Evolutionary conservation across 2,329 filamentous ascomycete genomes (phyloP).

Genomic region (Aaosphaeria arxii): DNA sequence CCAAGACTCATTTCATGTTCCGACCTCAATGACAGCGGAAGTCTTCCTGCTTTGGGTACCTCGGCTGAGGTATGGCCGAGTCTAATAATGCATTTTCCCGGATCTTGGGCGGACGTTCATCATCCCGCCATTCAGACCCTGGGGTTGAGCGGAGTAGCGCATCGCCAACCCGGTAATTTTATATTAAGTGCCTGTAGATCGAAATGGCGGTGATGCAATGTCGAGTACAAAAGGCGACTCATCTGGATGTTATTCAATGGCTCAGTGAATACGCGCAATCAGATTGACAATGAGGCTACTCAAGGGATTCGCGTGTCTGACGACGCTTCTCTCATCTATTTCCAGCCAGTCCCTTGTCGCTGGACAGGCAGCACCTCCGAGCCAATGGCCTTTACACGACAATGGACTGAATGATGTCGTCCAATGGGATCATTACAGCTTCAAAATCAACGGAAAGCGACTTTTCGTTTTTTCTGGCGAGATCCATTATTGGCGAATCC

Average conservation of each 20-base stretch:
- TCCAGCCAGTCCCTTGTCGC: slow-evolving; percentile 3
- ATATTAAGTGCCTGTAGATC: too few species aligned
- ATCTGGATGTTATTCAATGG: neutral
- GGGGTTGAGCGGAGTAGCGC: slow-evolving; percentile 1
- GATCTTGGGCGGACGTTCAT: slow-evolving; percentile 1
- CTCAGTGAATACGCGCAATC: neutral
- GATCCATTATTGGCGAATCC: slow-evolving; percentile 53
- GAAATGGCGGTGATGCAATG: neutral
- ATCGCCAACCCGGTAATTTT: neutral
- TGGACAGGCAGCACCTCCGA: slow-evolving; percentile 21
- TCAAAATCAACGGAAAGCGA: slow-evolving; percentile 50
- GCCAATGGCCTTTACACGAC: slow-evolving; percentile 48
- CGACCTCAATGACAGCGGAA: too few species aligned
- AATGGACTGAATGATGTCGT: slow-evolving; percentile 48
- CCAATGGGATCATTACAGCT: slow-evolving; percentile 55
- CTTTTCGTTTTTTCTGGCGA: slow-evolving; percentile 54
- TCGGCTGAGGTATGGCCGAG: too few species aligned
- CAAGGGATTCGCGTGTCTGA: neutral
- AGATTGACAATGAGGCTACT: neutral
- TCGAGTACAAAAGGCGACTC: neutral
- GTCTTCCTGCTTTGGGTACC: too few species aligned
- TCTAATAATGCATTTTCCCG: slow-evolving; percentile 6
- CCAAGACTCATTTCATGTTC: too few species aligned
- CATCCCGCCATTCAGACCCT: slow-evolving; percentile 6
- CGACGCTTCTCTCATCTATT: neutral